Base-by-base conservation (phyloP, 768 basidiomycete genomes). In the Podaxis pistillaris region DNA sequence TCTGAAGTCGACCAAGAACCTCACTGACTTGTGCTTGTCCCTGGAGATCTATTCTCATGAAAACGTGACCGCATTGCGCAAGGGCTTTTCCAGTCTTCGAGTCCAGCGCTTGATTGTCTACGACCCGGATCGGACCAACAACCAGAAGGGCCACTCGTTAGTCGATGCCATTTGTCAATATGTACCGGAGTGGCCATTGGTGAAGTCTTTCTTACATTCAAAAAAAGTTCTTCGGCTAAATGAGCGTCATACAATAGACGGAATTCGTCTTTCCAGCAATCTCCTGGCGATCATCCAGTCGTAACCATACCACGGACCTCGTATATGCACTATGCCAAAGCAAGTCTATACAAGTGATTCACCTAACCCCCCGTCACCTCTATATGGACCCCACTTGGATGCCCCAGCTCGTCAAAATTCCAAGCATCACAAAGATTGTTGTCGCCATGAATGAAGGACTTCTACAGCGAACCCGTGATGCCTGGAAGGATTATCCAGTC, bases 1-100 rank as follows among this genome's bases (percentile, higher is more conserved):
- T 36, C 8, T 56, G 38, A 37, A 28, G 17, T 50, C 47, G 1
- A 8, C 36, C 8, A 24, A 15, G 13, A 41, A 51, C 33, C 12
- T 36, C 15, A 26, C 63, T 3, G 49, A 63, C 22, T 8, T 63
- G 4, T 63, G 63, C 26, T 30, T 58, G 9, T 44, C 56, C 22
- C 13, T 58, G 13, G 41, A 53, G 28, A 28, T 64, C 26, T 46
- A 46, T 30, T 61, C 53, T 4, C 47, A 47, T 17, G 58, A 64
- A 8, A 60, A 53, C 37, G 26, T 60, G 44, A 19, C 9, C 17
- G 17, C 44, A 8, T 46, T 46, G 44, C 17, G 44, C 44, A 46
- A 46, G 19, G 44, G 44, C 15, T 46, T 46, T 46, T 46, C 44
- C n/a, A 9, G n/a, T 9, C 7, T 46, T n/a, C 44, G 6, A 17